Evolutionary conservation across 2,329 filamentous ascomycete genomes (phyloP).

Genomic region (Aureobasidium mangrovei): DNA sequence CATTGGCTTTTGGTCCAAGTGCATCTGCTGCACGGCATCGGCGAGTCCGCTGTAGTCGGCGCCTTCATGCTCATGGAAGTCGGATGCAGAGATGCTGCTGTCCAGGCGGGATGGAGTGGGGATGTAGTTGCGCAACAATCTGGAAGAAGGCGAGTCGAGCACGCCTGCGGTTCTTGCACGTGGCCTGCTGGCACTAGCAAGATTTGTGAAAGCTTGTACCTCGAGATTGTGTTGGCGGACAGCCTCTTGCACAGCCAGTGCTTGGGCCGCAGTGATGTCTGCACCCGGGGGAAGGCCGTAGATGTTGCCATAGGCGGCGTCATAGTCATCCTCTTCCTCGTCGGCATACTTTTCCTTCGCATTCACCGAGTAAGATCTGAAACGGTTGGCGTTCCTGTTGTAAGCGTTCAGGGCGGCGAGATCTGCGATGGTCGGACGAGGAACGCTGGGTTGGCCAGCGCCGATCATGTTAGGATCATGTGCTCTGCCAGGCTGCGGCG

Average conservation of each 20-base stretch:
- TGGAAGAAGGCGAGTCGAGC: conserved; percentile 65
- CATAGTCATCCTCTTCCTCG: conserved; percentile 66
- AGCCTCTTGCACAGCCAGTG: conserved; percentile 54
- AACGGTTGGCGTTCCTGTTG: conserved; percentile 71
- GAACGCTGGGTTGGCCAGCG: conserved; percentile 6
- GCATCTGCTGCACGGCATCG: conserved; percentile 74
- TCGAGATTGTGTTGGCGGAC: conserved; percentile 90
- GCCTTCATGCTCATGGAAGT: conserved; percentile 65
- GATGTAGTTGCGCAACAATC: conserved; percentile 59
- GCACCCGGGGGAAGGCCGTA: conserved; percentile 52
- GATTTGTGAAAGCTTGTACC: conserved; percentile 83
- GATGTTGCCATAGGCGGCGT: conserved; percentile 41
- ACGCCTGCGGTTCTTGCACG: conserved; percentile 88
- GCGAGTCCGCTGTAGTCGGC: conserved; percentile 72
- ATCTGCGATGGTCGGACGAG: conserved; percentile 54
- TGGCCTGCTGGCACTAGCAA: conserved; percentile 72
- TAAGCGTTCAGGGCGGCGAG: conserved; percentile 68
- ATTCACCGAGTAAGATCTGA: conserved; percentile 96
- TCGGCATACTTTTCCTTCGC: conserved; percentile 96
- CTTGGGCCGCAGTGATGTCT: conserved; percentile 47
- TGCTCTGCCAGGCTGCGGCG: conserved; percentile 58
- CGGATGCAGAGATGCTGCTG: conserved; percentile 64
- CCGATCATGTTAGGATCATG: conserved; percentile 5
- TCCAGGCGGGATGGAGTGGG: conserved; percentile 69
- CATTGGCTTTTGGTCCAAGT: conserved; percentile 54